phyloP scores from a whole-genome alignment of 2,329 filamentous ascomycete genomes.

The Fusarium metavorans region DNA sequence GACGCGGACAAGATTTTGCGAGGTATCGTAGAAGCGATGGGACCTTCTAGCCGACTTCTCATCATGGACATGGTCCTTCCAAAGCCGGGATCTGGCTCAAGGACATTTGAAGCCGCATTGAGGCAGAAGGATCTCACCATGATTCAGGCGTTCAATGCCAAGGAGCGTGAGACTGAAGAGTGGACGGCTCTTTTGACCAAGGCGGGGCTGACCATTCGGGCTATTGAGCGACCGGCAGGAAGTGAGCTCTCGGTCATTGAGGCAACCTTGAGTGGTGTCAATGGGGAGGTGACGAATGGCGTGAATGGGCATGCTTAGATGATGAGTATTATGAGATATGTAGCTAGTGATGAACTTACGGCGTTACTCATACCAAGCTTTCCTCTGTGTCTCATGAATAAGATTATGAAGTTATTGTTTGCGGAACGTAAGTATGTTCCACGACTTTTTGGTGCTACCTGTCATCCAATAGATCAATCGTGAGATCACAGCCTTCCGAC shows the following conservation, averaged over 20 bases:
- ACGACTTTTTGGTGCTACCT: not conserved
- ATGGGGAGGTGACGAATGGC: not conserved
- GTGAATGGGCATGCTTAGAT: not conserved
- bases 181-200: constrained; percentile 18
- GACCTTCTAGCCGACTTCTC: constrained; percentile 4
- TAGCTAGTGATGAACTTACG: not conserved
- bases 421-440: not conserved
- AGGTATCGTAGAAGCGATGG: constrained; percentile 18
- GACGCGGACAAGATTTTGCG: constrained; percentile 47
- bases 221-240: constrained; percentile 22
- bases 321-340: not conserved
- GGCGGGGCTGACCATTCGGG: constrained; percentile 13
- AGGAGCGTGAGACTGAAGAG: constrained; percentile 25
- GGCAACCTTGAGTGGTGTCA: not conserved
- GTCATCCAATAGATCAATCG: not conserved
- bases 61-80: constrained; percentile 41
- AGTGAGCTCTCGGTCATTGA: constrained; percentile 32
- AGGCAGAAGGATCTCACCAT: constrained; percentile 38
- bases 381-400: fast-evolving
- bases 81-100: constrained; percentile 12
- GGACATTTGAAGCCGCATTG: constrained; percentile 12
- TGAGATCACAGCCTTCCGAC: not conserved
- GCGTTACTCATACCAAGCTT: not conserved
- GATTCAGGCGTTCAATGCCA: constrained; percentile 35
- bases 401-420: not conserved